Evolutionary conservation across 495 filamentous ascomycete genomes (phyloP).

Genomic region (Glarea lozoyensis): DNA sequence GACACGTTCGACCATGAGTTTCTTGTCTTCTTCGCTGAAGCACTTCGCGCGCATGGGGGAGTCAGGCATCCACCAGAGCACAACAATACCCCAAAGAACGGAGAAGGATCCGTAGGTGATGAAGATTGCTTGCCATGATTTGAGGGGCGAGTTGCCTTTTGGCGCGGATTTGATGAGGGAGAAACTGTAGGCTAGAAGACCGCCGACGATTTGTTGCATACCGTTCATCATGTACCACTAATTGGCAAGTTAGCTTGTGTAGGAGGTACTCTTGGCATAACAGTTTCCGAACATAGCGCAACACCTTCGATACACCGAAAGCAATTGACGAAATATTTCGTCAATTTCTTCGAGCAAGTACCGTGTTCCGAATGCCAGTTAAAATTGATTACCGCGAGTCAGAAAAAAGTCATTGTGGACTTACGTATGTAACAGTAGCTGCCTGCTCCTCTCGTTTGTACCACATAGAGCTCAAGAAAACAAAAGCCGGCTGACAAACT

Average conservation of each 20-base stretch:
- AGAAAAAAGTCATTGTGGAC: no score
- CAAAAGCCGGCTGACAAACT: slow-evolving; percentile 52
- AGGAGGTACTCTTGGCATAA: background rate
- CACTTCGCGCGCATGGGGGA: slow-evolving; percentile 63
- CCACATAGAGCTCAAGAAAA: slow-evolving; percentile 51
- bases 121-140: slow-evolving; percentile 37
- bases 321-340: no score
- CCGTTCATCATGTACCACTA: slow-evolving; percentile 62
- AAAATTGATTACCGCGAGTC: no score
- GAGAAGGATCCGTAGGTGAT: slow-evolving; percentile 57
- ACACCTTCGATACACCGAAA: no score
- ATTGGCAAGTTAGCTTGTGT: background rate
- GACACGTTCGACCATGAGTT: slow-evolving; percentile 54
- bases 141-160: slow-evolving; percentile 4
- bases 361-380: no score
- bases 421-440: slow-evolving; percentile 41
- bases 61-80: slow-evolving; percentile 58
- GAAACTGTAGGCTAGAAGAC: slow-evolving; percentile 19
- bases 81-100: slow-evolving; percentile 46
- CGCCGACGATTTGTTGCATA: slow-evolving; percentile 35
- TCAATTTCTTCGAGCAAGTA: no score
- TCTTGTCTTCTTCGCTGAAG: slow-evolving; percentile 51
- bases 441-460: slow-evolving; percentile 54
- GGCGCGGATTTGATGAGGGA: slow-evolving; percentile 8
- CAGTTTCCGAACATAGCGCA: no score